Percentiles rank a stretch among this genome's conserved stretches.
phyloP scores from a whole-genome alignment of 495 filamentous ascomycete species.

The Aspergillus sparsus region DNA sequence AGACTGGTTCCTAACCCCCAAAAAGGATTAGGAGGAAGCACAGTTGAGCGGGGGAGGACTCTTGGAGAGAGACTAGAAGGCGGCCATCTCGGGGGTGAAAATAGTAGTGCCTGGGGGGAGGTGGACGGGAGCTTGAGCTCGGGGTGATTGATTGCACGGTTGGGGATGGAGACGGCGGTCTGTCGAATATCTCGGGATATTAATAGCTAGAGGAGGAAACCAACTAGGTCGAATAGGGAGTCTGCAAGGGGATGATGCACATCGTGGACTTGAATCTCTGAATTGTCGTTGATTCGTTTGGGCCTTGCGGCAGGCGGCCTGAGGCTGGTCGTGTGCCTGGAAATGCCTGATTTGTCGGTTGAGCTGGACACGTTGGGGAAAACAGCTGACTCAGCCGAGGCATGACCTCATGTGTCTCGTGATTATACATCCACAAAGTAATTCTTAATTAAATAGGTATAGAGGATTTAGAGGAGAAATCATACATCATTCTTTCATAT shows the following conservation, averaged over 20 bases:
- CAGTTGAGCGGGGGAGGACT: slow-evolving; percentile 5
- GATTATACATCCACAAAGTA: too few relatives aligned
- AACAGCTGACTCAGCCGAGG: slow-evolving; percentile 12
- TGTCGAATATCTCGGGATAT: not conserved
- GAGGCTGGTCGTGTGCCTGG: slow-evolving; percentile 25
- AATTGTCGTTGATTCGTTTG: too few relatives aligned
- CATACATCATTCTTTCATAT: slow-evolving; percentile 12
- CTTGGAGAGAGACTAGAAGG: slow-evolving; percentile 14
- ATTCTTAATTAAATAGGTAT: not conserved
- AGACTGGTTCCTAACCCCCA: slow-evolving; percentile 7
- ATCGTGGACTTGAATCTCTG: too few relatives aligned
- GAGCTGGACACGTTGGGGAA: slow-evolving; percentile 16
- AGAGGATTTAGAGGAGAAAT: not conserved
- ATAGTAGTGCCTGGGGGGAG: slow-evolving; percentile 13
- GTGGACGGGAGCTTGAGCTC: not conserved
- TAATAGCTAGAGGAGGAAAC: too few relatives aligned
- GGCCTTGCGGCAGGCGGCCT: not conserved
- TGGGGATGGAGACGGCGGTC: not conserved
- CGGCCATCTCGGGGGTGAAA: slow-evolving; percentile 13
- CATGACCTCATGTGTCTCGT: not conserved
- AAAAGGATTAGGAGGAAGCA: slow-evolving; percentile 1
- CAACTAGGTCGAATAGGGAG: not conserved
- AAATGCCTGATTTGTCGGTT: slow-evolving; percentile 24
- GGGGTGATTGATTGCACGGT: not conserved
- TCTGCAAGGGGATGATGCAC: not conserved